Conservation (phyloP, 1,284 basidiomycete genomes). For the Anthracocystis setariae region DNA sequence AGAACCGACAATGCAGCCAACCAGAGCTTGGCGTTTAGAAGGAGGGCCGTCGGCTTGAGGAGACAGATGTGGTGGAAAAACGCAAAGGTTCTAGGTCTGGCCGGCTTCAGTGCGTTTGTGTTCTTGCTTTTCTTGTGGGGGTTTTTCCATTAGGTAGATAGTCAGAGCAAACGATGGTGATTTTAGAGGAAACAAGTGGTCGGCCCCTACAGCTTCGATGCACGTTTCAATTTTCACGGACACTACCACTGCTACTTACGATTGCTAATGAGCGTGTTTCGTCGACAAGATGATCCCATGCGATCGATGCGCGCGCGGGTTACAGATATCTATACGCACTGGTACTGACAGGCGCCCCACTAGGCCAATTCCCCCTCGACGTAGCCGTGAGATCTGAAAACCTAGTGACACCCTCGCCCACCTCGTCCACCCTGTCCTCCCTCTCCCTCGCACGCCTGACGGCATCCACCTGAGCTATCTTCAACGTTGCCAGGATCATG, state of each 20-base stretch:
- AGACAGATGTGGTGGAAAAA: conserved; percentile 94
- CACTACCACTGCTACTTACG: too few species aligned
- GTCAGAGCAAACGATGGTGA: background rate
- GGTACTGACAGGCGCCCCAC: conserved; percentile 31
- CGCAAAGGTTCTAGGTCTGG: conserved; percentile 76
- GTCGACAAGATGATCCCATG: too few species aligned
- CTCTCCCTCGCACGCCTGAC: conserved; percentile 11
- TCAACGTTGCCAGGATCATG: conserved; percentile 53
- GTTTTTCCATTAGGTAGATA: conserved; percentile 16
- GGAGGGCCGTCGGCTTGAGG: conserved; percentile 85
- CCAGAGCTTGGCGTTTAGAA: conserved; percentile 93
- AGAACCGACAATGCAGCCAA: conserved; percentile 95
- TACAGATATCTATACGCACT: conserved; percentile 23
- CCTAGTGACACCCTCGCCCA: conserved; percentile 1
- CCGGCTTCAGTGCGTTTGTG: conserved; percentile 79
- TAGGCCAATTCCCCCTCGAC: conserved; percentile 36
- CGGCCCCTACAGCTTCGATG: too few species aligned
- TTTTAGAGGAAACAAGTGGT: too few species aligned
- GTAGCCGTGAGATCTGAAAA: conserved; percentile 28
- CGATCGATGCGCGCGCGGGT: background rate
- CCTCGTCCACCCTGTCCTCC: background rate
- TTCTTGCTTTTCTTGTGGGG: conserved; percentile 39
- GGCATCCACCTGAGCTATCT: conserved; percentile 50
- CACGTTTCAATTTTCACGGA: too few species aligned
- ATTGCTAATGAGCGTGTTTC: too few species aligned